Percentiles rank a stretch among this genome's conserved stretches.
These are phyloP conservation scores for Mycena capillaripes DNA, from an alignment of 768 basidiomycete genomes.

Conservation along the genomic window DNA sequence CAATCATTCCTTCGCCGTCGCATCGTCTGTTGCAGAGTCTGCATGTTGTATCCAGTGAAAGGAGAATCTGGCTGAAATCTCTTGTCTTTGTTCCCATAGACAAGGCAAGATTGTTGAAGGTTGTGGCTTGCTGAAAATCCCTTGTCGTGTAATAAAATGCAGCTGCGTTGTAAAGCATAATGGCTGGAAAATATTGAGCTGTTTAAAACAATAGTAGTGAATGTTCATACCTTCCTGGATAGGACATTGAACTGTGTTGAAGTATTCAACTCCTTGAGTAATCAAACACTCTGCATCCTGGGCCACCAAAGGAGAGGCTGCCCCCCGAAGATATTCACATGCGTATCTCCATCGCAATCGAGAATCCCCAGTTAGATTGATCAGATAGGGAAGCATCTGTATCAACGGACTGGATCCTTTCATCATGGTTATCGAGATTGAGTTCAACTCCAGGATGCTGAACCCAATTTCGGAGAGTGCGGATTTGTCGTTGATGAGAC, in stretches of 20 bases:
- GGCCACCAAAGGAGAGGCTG: not conserved
- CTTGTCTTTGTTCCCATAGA: not conserved
- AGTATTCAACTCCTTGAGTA: constrained; percentile 10
- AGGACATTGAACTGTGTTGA: constrained; percentile 13
- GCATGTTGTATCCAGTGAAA: not conserved
- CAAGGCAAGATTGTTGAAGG: not conserved
- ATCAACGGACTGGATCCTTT: constrained; percentile 10
- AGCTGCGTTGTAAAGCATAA: constrained; percentile 10
- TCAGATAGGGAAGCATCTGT: not conserved
- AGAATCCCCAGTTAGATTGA: constrained; percentile 2
- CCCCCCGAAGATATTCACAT: not conserved
- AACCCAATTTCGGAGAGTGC: constrained; percentile 5
- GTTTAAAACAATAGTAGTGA: not conserved
- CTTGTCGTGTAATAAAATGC: constrained; percentile 2
- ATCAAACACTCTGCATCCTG: constrained; percentile 2
- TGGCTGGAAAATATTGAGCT: not conserved
- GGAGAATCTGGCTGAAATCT: not conserved
- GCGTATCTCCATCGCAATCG: constrained; percentile 8
- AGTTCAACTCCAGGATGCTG: constrained; percentile 6
- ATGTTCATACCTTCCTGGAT: constrained; percentile 10
- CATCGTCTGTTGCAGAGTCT: not conserved
- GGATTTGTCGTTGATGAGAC: not conserved
- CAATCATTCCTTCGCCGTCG: not conserved
- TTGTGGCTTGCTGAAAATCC: constrained; percentile 1
- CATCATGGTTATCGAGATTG: constrained; percentile 9